Evolutionary conservation across 2,329 filamentous ascomycete genomes (phyloP), one percentile per base, ranked within the genome.

Genomic region (Hysterium pulicare): DNA sequence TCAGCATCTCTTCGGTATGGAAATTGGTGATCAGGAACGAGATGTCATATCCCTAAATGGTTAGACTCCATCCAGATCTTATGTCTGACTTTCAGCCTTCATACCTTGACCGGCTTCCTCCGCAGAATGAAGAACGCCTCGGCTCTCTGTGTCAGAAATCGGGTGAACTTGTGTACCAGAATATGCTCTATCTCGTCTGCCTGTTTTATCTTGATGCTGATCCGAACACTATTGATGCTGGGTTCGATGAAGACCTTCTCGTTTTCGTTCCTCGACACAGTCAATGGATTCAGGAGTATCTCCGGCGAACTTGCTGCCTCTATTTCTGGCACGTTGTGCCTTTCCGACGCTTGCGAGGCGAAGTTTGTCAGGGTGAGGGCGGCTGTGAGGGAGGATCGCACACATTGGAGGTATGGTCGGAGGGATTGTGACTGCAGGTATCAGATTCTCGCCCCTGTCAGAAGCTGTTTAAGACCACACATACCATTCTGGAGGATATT

Each of bases 151-250:
- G 89, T 96, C 72, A 98, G 73, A 77, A 98, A 98, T 43, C 93
- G 81, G 31, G 90, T 95, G 63, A 98, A 97, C 72, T 98, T 98
- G 75, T 97, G 93, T 51, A 98, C 93, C 48, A 98, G 75, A 52
- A 98, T 97, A 67, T 94, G 82, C 71, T 98, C 93, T 61, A 97
- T 98, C 74, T 98, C 93, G 69, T 98, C 93, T 49, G 93, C 93
- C 76, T 98, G 93, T 75, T 98, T 98, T 71, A 98, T 96, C 77
- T 91, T 89, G 74, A 98, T 95, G 79, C 89, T 95, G 62, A 98
- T 87, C 57, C 93, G 86, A 55, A 98, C 87, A 55, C 87, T 94
- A 79, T 98, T 98, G 73, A 97, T 86, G 68, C 87, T 93, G 41
- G 93, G 90, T 74, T 97, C 91, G 65, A 97, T 95, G 48, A 95